phyloP scores from a whole-genome alignment of 331 rosid species.

The Rosa hybrid region DNA sequence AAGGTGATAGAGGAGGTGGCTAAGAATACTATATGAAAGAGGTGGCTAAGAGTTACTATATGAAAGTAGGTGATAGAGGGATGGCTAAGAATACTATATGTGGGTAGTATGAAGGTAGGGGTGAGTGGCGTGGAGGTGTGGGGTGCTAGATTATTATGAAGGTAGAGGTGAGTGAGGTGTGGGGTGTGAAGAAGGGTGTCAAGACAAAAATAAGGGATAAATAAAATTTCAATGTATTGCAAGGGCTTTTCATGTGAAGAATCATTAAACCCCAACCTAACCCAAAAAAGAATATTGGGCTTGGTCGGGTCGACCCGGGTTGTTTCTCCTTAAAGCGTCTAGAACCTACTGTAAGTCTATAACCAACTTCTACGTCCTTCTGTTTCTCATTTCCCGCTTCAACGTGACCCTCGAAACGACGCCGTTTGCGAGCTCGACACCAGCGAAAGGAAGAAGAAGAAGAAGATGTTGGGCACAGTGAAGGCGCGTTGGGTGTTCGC shows the following conservation, averaged over 20 bases:
- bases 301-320: background rate
- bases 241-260: background rate
- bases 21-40: too few relatives aligned
- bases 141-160: background rate
- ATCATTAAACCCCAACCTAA: conserved; percentile 3
- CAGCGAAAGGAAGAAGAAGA: background rate
- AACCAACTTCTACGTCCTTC: background rate
- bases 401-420: background rate
- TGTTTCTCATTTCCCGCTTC: conserved; percentile 10
- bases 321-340: too few relatives aligned
- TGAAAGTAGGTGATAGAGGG: too few relatives aligned
- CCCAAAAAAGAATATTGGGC: background rate
- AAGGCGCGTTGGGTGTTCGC: conserved; percentile 16
- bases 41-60: too few relatives aligned
- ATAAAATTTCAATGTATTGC: background rate
- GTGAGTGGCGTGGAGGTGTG: background rate
- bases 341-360: background rate
- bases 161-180: background rate
- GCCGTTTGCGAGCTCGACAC: background rate
- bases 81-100: too few relatives aligned
- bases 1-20: too few relatives aligned
- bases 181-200: background rate
- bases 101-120: background rate
- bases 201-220: background rate
- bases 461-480: background rate